Percentiles rank a stretch among this genome's conserved stretches.
Evolutionary conservation across 2,329 filamentous ascomycete genomes (phyloP).

Genomic region (Ascochyta pisi): DNA sequence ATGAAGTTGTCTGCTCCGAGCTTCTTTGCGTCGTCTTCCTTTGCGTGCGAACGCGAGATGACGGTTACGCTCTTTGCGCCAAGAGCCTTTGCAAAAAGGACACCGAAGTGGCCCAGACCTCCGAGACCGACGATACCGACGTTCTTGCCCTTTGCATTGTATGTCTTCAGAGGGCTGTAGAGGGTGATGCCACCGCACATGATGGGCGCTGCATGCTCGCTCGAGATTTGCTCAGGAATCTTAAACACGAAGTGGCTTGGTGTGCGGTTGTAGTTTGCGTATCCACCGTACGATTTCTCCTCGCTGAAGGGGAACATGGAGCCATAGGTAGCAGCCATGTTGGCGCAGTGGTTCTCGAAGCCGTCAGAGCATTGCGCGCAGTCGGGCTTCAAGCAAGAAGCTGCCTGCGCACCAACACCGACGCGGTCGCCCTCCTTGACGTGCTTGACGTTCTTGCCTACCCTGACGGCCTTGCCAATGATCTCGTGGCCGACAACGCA

Average conservation of each 20-base stretch:
- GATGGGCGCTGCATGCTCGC: conserved; percentile 73
- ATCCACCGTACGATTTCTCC: conserved; percentile 66
- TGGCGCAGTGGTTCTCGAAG: conserved; percentile 58
- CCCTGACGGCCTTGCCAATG: conserved; percentile 47
- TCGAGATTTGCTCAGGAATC: conserved; percentile 75
- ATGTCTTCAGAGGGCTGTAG: conserved; percentile 76
- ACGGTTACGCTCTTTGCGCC: conserved; percentile 71
- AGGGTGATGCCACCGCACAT: conserved; percentile 83
- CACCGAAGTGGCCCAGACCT: conserved; percentile 74
- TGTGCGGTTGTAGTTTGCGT: conserved; percentile 69
- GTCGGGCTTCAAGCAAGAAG: conserved; percentile 51
- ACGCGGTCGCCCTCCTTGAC: conserved; percentile 68
- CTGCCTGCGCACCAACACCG: conserved; percentile 59
- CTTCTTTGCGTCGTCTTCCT: conserved; percentile 66
- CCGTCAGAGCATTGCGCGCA: conserved; percentile 57
- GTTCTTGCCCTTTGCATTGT: conserved; percentile 78
- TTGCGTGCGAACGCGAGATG: conserved; percentile 65
- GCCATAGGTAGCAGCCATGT: conserved; percentile 54
- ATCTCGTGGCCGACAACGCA: conserved; percentile 52
- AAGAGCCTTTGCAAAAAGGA: conserved; percentile 74
- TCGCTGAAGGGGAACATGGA: conserved; percentile 61
- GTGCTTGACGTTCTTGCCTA: conserved; percentile 54
- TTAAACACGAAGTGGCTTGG: conserved; percentile 76
- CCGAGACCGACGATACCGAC: conserved; percentile 77
- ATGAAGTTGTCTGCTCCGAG: conserved; percentile 69